A percentile compares a stretch with the other conserved stretches of the same genome.
Evolutionary conservation across 1,139 yeast genomes (phyloP).

Genomic region (Pichia kudriavzevii): DNA sequence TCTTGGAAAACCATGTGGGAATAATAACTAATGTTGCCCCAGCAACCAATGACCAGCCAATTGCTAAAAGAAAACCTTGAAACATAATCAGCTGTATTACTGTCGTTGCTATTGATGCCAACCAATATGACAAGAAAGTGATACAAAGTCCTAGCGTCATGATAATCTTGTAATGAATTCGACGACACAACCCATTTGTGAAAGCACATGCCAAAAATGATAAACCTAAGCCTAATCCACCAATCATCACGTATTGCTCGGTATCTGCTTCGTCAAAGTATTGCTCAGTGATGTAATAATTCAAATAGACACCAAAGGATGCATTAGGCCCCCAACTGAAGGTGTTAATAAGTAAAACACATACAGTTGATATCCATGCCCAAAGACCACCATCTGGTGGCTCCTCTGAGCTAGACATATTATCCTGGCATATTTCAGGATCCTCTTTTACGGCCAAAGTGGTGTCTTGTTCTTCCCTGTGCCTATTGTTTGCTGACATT

Average conservation of each 20-base stretch:
- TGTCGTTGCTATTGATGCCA: conserved; percentile 56
- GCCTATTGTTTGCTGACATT: no score
- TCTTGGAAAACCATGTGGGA: conserved; percentile 56
- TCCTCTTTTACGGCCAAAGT: no score
- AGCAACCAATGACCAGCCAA: conserved; percentile 52
- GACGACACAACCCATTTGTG: conserved; percentile 31
- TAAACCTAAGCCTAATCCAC: conserved; percentile 53
- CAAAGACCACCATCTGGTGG: conserved; percentile 60
- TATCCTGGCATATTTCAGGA: no score
- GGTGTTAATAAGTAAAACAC: conserved; percentile 43
- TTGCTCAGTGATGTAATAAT: conserved; percentile 42
- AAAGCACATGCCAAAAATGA: conserved; percentile 57
- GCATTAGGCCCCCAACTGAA: conserved; percentile 71
- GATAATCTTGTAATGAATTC: conserved; percentile 30
- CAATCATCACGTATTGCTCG: conserved; percentile 60
- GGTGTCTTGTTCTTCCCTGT: no score
- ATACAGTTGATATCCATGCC: conserved; percentile 61
- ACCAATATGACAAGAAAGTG: conserved; percentile 49
- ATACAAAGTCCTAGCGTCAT: conserved; percentile 43
- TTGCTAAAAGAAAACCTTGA: conserved; percentile 61
- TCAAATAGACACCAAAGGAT: conserved; percentile 60
- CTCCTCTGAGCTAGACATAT: no score
- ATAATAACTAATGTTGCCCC: conserved; percentile 49
- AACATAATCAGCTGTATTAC: conserved; percentile 57
- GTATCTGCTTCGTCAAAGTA: conserved; percentile 50